These are phyloP conservation scores for Dendrobium nobile DNA, from an alignment of 106 monocot genomes.

Conservation along the genomic window DNA sequence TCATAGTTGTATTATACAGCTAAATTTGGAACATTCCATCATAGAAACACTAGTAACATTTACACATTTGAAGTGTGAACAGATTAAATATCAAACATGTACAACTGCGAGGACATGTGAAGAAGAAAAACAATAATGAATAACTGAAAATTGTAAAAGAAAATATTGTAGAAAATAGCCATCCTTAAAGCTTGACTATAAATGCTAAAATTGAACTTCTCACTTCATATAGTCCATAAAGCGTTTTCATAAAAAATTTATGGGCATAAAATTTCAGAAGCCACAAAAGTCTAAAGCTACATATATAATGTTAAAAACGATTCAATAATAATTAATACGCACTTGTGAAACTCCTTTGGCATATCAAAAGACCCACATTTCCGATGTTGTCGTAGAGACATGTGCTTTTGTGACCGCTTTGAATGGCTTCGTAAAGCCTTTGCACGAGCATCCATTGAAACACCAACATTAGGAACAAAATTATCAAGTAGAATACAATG, in stretches of 20 bases:
- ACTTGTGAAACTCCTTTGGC: constrained; percentile 55
- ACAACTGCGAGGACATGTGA: background rate
- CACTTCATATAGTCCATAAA: background rate
- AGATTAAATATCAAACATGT: background rate
- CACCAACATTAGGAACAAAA: constrained; percentile 37
- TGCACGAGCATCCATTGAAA: constrained; percentile 33
- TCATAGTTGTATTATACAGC: background rate
- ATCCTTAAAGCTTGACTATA: background rate
- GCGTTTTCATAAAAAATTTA: background rate
- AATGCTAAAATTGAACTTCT: background rate
- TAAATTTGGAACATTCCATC: background rate
- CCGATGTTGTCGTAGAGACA: constrained; percentile 76
- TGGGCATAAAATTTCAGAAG: background rate
- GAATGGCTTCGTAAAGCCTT: constrained; percentile 61
- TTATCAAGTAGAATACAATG: constrained; percentile 73
- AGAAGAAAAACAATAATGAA: background rate
- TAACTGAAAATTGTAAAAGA: background rate
- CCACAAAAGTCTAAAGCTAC: background rate
- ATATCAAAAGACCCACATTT: constrained; percentile 70
- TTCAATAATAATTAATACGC: constrained; percentile 7
- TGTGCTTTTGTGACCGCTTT: constrained; percentile 65
- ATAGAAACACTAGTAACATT: background rate
- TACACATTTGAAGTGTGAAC: background rate
- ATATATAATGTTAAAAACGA: background rate
- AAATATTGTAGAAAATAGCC: background rate